A percentile compares a stretch with the other conserved stretches of the same genome.
These are phyloP conservation scores for Kazachstania sp. DNA, from an alignment of 1,139 yeast genomes.

Conservation along the genomic window DNA sequence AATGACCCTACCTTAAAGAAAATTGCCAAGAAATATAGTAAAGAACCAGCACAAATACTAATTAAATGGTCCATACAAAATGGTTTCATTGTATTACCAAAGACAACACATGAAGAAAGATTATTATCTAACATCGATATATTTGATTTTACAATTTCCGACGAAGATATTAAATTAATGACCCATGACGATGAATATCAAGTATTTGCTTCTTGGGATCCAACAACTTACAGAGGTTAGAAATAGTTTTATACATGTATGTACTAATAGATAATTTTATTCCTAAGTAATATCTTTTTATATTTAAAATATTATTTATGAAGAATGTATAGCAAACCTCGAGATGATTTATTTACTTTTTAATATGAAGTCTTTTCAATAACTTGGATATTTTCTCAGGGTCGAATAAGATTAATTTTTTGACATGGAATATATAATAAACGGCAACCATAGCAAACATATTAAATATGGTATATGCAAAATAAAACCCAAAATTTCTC, in stretches of 20 bases:
- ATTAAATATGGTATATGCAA: conserved; percentile 50
- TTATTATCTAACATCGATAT: not conserved
- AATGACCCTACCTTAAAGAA: conserved; percentile 41
- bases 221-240: conserved; percentile 3
- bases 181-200: conserved; percentile 1
- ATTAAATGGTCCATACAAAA: conserved; percentile 77
- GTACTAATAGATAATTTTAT: too few relatives aligned
- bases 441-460: conserved; percentile 37
- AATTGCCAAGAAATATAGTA: conserved; percentile 38
- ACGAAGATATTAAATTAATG: not conserved
- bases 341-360: not conserved
- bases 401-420: conserved; percentile 1
- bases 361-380: not conserved
- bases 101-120: conserved; percentile 39
- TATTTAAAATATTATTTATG: too few relatives aligned
- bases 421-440: conserved; percentile 35
- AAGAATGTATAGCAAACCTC: too few relatives aligned
- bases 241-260: not conserved
- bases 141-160: conserved; percentile 1
- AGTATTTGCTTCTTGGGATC: conserved; percentile 1
- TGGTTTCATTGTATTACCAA: conserved; percentile 63
- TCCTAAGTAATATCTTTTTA: too few relatives aligned
- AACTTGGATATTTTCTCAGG: not conserved
- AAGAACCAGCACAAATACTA: conserved; percentile 55
- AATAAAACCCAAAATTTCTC: conserved; percentile 59